phyloP scores from a whole-genome alignment of 176 grass and related monocot genomes.

The Typha latifolia region DNA sequence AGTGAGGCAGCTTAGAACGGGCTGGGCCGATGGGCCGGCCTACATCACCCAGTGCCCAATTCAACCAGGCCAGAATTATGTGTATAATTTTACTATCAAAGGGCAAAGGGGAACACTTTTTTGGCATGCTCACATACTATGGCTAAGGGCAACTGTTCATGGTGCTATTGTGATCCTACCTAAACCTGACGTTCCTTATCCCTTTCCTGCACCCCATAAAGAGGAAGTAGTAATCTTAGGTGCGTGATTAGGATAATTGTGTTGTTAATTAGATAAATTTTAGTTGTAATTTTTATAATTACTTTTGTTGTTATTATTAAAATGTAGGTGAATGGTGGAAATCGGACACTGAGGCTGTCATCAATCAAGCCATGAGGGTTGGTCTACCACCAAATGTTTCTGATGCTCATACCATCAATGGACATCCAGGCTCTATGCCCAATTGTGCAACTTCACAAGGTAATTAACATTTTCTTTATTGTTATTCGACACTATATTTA shows the following conservation, averaged over 20 bases:
- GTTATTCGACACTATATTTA: too few relatives aligned
- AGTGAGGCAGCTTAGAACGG: conserved; percentile 13
- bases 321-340: conserved; percentile 64
- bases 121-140: conserved; percentile 27
- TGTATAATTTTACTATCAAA: conserved; percentile 25
- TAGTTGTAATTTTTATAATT: too few relatives aligned
- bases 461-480: too few relatives aligned
- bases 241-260: conserved; percentile 2
- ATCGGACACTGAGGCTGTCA: conserved; percentile 43
- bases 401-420: conserved; percentile 64
- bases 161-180: conserved; percentile 22
- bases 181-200: conserved; percentile 14
- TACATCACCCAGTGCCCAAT: conserved; percentile 25
- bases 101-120: conserved; percentile 25
- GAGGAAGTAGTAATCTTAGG: conserved; percentile 18
- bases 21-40: conserved; percentile 24
- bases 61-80: conserved; percentile 17
- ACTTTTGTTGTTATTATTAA: background rate
- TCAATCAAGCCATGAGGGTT: conserved; percentile 49
- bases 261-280: too few relatives aligned
- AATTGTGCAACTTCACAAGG: conserved; percentile 39
- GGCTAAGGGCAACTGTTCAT: conserved; percentile 16
- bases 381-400: conserved; percentile 52
- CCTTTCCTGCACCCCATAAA: conserved; percentile 21
- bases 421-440: conserved; percentile 49